phyloP scores from a whole-genome alignment of 106 monocot genomes.

The Gastrodia elata region DNA sequence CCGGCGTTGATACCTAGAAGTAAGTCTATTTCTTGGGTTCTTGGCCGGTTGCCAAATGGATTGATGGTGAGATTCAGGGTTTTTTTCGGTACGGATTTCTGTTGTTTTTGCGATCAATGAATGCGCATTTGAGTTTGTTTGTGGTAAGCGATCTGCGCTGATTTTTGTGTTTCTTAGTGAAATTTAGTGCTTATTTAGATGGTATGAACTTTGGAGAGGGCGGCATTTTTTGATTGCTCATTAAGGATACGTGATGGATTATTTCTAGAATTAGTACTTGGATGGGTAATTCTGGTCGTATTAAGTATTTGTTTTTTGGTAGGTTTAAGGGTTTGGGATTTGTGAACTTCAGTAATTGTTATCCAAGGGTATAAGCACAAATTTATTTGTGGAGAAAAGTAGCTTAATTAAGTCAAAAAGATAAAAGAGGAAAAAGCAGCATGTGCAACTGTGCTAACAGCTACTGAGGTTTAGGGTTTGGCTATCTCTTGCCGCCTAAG shows the following conservation, averaged over 20 bases:
- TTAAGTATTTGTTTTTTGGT: neutral
- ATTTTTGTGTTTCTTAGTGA: neutral
- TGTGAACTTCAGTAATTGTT: no score
- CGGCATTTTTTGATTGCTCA: neutral
- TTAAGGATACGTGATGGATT: neutral
- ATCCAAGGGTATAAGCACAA: no score
- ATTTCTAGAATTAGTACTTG: neutral
- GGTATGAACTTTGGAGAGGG: neutral
- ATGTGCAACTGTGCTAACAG: neutral
- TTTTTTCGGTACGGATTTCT: neutral
- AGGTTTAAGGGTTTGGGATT: neutral
- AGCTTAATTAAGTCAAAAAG: neutral
- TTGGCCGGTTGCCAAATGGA: neutral
- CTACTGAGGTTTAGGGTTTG: no score
- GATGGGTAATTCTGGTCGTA: neutral
- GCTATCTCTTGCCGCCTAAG: no score
- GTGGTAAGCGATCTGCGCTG: neutral
- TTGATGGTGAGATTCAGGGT: neutral
- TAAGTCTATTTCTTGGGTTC: conserved; percentile 4
- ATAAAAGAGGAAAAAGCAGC: no score
- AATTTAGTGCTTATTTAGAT: neutral
- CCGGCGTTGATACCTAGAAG: conserved; percentile 1
- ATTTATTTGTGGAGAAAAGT: neutral
- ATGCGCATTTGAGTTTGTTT: neutral
- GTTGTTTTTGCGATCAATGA: neutral